phyloP scores from a whole-genome alignment of 2,329 filamentous ascomycete species.

The Xylaria sp. region DNA sequence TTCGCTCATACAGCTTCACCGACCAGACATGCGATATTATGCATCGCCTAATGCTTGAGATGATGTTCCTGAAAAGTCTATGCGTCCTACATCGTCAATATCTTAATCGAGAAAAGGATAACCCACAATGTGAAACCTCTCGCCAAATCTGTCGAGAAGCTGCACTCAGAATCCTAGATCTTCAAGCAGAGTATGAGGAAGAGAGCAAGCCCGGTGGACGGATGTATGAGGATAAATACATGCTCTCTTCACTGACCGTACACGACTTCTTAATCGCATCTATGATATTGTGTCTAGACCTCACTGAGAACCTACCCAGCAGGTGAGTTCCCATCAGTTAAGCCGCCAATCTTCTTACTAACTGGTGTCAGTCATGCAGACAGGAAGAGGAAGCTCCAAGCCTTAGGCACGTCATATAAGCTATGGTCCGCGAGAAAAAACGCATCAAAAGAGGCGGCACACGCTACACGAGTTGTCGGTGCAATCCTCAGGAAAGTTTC shows the following conservation, averaged over 20 bases:
- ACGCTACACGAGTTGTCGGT: constrained; percentile 50
- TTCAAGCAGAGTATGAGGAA: constrained; percentile 54
- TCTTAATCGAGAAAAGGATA: constrained; percentile 47
- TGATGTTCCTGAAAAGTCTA: constrained; percentile 54
- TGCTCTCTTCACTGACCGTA: constrained; percentile 57
- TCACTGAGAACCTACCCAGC: constrained; percentile 48
- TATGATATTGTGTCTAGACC: constrained; percentile 63
- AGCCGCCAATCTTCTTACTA: constrained; percentile 9
- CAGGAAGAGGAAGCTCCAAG: constrained; percentile 43
- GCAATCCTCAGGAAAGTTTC: constrained; percentile 50
- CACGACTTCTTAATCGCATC: constrained; percentile 65
- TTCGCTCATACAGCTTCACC: constrained; percentile 50
- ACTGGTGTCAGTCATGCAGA: constrained; percentile 37
- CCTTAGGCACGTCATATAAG: constrained; percentile 48
- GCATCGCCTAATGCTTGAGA: constrained; percentile 54
- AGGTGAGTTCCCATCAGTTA: constrained; percentile 40
- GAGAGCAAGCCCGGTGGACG: constrained; percentile 56
- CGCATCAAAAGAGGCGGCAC: constrained; percentile 49
- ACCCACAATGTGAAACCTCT: constrained; percentile 47
- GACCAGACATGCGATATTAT: constrained; percentile 53
- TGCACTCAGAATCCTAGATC: constrained; percentile 50
- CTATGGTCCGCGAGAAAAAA: constrained; percentile 50
- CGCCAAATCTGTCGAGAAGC: constrained; percentile 50
- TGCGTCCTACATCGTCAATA: constrained; percentile 58
- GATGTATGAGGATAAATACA: constrained; percentile 58